Evolutionary conservation across 495 filamentous ascomycete species (phyloP).

Genomic region (Aspergillus cavernicola): DNA sequence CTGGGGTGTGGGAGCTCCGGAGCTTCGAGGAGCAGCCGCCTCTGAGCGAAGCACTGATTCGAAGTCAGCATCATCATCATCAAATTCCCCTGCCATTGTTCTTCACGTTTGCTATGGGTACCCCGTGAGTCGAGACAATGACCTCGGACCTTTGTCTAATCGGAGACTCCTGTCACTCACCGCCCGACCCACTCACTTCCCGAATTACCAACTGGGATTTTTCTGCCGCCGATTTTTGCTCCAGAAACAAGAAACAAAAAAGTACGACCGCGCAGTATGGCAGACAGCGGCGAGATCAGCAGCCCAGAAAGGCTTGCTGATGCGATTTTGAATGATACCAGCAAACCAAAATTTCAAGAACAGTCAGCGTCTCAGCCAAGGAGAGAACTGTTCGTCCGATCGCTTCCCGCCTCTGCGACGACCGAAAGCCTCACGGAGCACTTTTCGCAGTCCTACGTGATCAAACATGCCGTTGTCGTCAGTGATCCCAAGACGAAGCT

Average conservation of each 20-base stretch:
- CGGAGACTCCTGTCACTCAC: constrained; percentile 13
- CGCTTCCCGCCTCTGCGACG: constrained; percentile 73
- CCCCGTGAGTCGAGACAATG: neutral
- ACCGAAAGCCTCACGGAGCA: constrained; percentile 75
- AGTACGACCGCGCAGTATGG: constrained; percentile 22
- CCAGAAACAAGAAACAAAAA: constrained; percentile 23
- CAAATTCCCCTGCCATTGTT: constrained; percentile 9
- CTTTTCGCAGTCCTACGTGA: constrained; percentile 90
- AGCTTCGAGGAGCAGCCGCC: constrained; percentile 18
- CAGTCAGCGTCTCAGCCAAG: constrained; percentile 37
- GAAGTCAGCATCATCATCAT: constrained; percentile 52
- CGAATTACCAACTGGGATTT: constrained; percentile 20
- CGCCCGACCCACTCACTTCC: constrained; percentile 21
- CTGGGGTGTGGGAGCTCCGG: constrained; percentile 24
- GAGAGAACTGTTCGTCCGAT: constrained; percentile 84
- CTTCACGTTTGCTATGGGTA: neutral
- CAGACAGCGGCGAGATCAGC: constrained; percentile 22
- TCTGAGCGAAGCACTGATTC: constrained; percentile 49
- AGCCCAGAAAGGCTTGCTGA: constrained; percentile 29
- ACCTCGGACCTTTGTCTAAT: constrained; percentile 9
- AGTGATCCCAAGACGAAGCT: constrained; percentile 74
- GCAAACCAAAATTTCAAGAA: constrained; percentile 16
- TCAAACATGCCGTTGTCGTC: constrained; percentile 91
- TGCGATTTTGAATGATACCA: constrained; percentile 15
- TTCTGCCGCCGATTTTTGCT: constrained; percentile 47